Evolutionary conservation across 768 basidiomycete species (phyloP).

Genomic region (Roridomyces roridus): DNA sequence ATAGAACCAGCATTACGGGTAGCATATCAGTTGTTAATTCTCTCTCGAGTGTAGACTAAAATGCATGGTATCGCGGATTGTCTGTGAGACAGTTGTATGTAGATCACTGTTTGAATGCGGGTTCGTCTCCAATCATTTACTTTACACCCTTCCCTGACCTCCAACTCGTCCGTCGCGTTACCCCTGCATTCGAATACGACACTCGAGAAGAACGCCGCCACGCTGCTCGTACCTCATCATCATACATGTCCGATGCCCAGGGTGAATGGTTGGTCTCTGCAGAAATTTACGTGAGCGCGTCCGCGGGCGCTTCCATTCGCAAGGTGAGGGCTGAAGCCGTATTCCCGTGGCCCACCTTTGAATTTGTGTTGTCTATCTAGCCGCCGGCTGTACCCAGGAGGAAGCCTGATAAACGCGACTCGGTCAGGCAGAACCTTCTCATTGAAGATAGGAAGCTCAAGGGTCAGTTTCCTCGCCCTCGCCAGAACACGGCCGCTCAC

Average conservation of each 20-base stretch:
- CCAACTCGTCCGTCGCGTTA: no score
- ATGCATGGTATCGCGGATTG: no score
- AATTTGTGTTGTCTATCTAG: slow-evolving; percentile 17
- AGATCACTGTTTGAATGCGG: no score
- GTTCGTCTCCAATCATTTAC: no score
- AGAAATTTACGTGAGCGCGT: slow-evolving; percentile 65
- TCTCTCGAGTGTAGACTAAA: no score
- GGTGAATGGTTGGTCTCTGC: slow-evolving; percentile 65
- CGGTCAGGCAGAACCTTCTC: slow-evolving; percentile 43
- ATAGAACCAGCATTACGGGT: slow-evolving; percentile 7
- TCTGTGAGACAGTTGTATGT: no score
- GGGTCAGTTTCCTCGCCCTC: slow-evolving; percentile 49
- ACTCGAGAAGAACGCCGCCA: no score
- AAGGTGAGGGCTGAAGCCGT: slow-evolving; percentile 56
- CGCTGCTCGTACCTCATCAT: not conserved
- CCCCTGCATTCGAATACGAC: no score
- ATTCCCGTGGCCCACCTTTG: slow-evolving; percentile 6
- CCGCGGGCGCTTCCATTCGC: slow-evolving; percentile 54
- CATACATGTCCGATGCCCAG: slow-evolving; percentile 14
- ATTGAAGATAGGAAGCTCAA: slow-evolving; percentile 62
- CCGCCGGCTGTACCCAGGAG: slow-evolving; percentile 56
- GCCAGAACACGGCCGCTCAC: slow-evolving; percentile 72
- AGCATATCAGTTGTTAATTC: slow-evolving; percentile 10
- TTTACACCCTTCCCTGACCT: no score
- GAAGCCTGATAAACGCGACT: slow-evolving; percentile 61